phyloP scores from a whole-genome alignment of 768 basidiomycete species.

The Bullera alba region DNA sequence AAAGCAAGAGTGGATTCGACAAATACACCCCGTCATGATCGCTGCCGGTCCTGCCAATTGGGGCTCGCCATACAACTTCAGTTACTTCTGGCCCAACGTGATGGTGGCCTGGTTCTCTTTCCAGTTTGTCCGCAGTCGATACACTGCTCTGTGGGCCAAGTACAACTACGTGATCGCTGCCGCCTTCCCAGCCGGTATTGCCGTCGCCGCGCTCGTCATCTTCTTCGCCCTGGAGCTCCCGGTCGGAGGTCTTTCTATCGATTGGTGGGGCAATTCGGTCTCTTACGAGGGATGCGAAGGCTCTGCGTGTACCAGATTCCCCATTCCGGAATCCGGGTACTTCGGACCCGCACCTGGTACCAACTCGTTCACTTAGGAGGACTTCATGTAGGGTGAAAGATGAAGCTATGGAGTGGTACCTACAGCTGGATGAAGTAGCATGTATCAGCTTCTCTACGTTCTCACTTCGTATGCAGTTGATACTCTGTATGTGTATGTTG shows the following conservation, averaged over 20 bases:
- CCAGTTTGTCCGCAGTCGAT: constrained; percentile 21
- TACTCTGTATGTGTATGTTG: too few species aligned
- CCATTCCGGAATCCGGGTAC: not conserved
- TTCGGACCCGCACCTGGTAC: not conserved
- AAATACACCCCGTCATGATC: constrained; percentile 1
- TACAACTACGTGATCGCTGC: constrained; percentile 77
- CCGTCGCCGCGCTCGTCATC: constrained; percentile 8
- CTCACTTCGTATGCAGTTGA: too few species aligned
- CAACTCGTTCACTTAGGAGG: too few species aligned
- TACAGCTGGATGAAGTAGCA: too few species aligned
- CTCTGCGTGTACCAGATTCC: not conserved
- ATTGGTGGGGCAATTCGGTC: not conserved
- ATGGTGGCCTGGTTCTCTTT: constrained; percentile 18
- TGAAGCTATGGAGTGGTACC: too few species aligned
- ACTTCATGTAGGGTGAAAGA: too few species aligned
- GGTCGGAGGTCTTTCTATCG: not conserved
- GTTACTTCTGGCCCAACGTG: constrained; percentile 17
- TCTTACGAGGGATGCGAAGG: not conserved
- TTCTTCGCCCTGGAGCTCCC: constrained; percentile 2
- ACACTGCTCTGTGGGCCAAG: constrained; percentile 31
- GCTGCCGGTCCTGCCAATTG: not conserved
- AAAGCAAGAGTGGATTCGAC: not conserved
- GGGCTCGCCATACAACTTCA: constrained; percentile 25
- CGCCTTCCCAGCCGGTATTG: constrained; percentile 19
- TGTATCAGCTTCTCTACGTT: too few species aligned